Evolutionary conservation across 148 eudicot species (phyloP).

Genomic region (Rhododendron griersonianum): DNA sequence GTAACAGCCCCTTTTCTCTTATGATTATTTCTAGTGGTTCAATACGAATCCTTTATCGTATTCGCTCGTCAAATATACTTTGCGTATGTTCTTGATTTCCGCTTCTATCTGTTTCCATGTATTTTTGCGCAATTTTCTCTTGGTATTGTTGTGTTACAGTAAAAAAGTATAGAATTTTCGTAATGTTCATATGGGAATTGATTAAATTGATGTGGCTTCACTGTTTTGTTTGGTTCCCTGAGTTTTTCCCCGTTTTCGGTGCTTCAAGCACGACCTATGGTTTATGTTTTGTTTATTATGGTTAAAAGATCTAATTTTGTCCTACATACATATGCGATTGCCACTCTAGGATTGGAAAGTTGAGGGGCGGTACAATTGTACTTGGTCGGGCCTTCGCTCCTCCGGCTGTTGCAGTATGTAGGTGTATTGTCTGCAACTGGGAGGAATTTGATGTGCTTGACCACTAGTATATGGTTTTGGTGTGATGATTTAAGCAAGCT

Average conservation of each 20-base stretch:
- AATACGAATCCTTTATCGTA: background rate
- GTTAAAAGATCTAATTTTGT: background rate
- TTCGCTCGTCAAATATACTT: background rate
- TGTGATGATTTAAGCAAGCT: background rate
- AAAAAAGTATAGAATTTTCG: background rate
- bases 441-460: background rate
- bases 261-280: background rate
- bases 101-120: background rate
- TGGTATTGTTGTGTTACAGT: background rate
- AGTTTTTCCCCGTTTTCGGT: background rate
- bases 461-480: background rate
- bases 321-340: background rate
- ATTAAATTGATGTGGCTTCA: background rate
- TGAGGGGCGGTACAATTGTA: background rate
- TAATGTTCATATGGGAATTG: background rate
- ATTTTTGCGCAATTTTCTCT: too few species aligned
- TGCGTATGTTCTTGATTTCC: background rate
- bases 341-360: background rate
- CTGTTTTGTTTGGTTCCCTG: background rate
- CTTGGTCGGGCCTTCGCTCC: background rate
- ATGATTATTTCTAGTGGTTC: too few species aligned
- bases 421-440: background rate
- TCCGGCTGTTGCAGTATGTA: background rate
- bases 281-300: background rate
- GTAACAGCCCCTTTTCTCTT: slow-evolving; percentile 27